Base-by-base conservation (phyloP, 208 protist genomes). In the Histomonas meleagridis region DNA sequence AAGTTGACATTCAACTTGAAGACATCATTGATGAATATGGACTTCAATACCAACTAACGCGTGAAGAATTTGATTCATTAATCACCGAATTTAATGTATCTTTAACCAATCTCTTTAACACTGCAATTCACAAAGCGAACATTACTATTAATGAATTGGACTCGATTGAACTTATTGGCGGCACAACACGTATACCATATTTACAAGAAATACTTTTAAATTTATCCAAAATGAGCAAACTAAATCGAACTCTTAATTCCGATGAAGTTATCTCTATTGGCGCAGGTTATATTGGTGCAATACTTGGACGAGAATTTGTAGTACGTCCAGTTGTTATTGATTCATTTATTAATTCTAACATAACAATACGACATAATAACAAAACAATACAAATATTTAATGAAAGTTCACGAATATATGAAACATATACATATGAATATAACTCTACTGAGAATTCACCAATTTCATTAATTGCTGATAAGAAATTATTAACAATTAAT, bases 251-350 rank as follows among this genome's bases (percentile, higher is more conserved):
- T 51, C 23, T 81, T 35, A 81, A 81, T 43, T 12, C 16, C n/a
- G 70, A 81, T 81, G 70, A 81, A 28, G 70, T 43, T n/a, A 48
- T 81, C 9, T 35, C 70, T 51, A 81, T 81, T 32, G 70, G 70
- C n/a, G 70, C 70, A 23, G 26, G 70, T 43, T 81, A 81, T 43
- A 10, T 43, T 9, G 70, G 70, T 51, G 70, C 70, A 23, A 12
- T 10, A n/a, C 48, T 43, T 14, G 23, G 7, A 48, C 5, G 7
- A 2, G 43, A 32, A 1, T 81, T 81, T 23, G n/a, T 38, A 12
- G n/a, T 81, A 18, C 10, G 51, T 10, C 26, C 26, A 51, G 70
- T 81, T 46, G 23, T 51, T 9, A 38, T 46, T 16, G 23, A 40
- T 38, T 23, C 76, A 51, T 86, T 86, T 28, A 23, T 43, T n/a